Evolutionary conservation across 2,329 filamentous ascomycete genomes (phyloP), one percentile per base, ranked within the genome.

Genomic region (Trichoderma gracile): DNA sequence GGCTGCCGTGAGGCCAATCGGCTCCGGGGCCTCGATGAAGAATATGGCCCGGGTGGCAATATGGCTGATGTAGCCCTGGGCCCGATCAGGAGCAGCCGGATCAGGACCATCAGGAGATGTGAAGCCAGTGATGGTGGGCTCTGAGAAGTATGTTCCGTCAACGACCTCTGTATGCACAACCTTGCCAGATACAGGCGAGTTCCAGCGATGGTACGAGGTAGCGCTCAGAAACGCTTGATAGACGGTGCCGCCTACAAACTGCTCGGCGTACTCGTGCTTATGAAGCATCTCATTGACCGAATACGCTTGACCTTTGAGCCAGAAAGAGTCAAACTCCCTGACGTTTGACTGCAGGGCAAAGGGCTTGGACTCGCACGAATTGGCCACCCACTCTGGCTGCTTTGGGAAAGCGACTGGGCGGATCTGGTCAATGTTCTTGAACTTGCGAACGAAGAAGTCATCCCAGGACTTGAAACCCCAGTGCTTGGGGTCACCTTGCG

Each of bases 221-320:
- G 86, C 82, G 15, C 81, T 86, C 2, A 90, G 75, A 68, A 89
- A 90, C 0, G 87, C 87, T 69, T 91, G 88, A 71, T 89, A 90
- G 2, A 90, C 78, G 0, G 85, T 89, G 0, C 84, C 88, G 0
- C 82, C 82, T 1, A 79, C 79, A 67, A 90, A 90, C 1, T 82
- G 69, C 5, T 75, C 68, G 0, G 82, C 75, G 3, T 82, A 70
- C 0, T 73, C 67, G 67, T 87, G 82, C 64, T 82, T 73, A 1
- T 78, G 78, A 2, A 90, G 77, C 83, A 89, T 88, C 68, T 87
- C 82, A 0, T 73, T 67, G 3, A 88, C 72, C 0, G 84, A 88
- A 74, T 90, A 90, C 0, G 85, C 84, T 71, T 89, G 84, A 0
- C 79, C 80, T 69, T 90, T 91, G 66, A 88, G 79, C 86, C 86